phyloP scores from a whole-genome alignment of 2,329 filamentous ascomycete genomes.

The Pseudogymnoascus sp. region DNA sequence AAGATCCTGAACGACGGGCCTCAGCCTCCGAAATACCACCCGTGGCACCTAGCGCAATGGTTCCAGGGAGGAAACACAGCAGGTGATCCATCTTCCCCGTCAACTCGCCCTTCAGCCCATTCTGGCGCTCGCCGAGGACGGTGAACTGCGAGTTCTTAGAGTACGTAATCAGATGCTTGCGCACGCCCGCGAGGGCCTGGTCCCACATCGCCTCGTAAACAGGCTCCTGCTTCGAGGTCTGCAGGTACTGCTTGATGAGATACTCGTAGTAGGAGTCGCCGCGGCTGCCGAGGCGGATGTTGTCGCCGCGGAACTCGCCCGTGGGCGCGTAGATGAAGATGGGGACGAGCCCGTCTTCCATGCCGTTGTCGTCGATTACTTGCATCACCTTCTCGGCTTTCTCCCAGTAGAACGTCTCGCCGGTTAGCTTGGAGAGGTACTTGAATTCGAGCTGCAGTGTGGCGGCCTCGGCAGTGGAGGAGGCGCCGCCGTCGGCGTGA shows the following conservation, averaged over 20 bases:
- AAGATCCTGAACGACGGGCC: slow-evolving; percentile 62
- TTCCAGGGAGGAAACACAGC: slow-evolving; percentile 95
- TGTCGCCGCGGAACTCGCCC: slow-evolving; percentile 71
- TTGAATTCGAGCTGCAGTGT: slow-evolving; percentile 94
- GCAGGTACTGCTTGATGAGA: slow-evolving; percentile 94
- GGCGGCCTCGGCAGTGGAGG: slow-evolving; percentile 88
- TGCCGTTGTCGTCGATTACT: slow-evolving; percentile 74
- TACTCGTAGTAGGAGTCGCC: slow-evolving; percentile 99
- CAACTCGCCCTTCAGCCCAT: slow-evolving; percentile 57
- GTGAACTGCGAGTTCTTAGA: slow-evolving; percentile 72
- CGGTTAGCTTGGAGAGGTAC: slow-evolving; percentile 89
- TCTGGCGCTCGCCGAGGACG: slow-evolving; percentile 79
- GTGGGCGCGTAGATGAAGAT: slow-evolving; percentile 79
- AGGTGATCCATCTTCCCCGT: slow-evolving; percentile 96
- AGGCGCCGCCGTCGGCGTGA: slow-evolving; percentile 77
- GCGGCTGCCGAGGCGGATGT: slow-evolving; percentile 85
- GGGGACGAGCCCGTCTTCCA: slow-evolving; percentile 74
- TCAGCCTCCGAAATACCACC: slow-evolving; percentile 66
- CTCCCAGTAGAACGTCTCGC: slow-evolving; percentile 88
- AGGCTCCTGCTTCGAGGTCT: slow-evolving; percentile 78
- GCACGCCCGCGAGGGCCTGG: slow-evolving; percentile 73
- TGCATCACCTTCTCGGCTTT: slow-evolving; percentile 86
- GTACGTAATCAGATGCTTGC: slow-evolving; percentile 88
- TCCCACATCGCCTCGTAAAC: slow-evolving; percentile 92
- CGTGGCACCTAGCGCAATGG: slow-evolving; percentile 82